A percentile compares a stretch with the other conserved stretches of the same genome.
Conservation (phyloP, 2,329 filamentous ascomycete genomes). For the Knoxdaviesia capensis region DNA sequence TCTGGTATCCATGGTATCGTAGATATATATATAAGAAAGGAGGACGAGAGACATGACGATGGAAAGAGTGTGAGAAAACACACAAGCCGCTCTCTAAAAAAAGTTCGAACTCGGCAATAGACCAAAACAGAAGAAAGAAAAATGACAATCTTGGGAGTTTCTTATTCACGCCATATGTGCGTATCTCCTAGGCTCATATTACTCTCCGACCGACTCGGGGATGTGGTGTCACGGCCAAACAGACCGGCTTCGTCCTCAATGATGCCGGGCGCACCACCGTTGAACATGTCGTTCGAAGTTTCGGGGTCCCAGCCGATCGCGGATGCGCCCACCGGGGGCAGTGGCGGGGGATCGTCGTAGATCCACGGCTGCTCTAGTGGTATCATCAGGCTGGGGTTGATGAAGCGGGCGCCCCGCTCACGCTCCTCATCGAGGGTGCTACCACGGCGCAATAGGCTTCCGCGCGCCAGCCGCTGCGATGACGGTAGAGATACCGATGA, state of each 20-base stretch:
- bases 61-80: background rate
- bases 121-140: background rate
- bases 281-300: too few relatives aligned
- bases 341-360: constrained; percentile 31
- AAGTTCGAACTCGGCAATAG: background rate
- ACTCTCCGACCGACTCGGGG: constrained; percentile 18
- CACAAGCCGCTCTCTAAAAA: background rate
- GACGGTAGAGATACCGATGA: background rate
- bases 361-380: constrained; percentile 58
- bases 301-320: too few relatives aligned
- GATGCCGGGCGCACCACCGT: background rate
- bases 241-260: constrained; percentile 1
- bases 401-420: constrained; percentile 49
- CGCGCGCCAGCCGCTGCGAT: constrained; percentile 8
- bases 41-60: background rate
- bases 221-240: constrained; percentile 1
- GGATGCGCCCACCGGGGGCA: too few relatives aligned
- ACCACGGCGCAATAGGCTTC: constrained; percentile 26
- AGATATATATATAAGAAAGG: background rate
- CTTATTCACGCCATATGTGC: constrained; percentile 23
- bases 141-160: background rate
- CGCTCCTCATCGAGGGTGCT: constrained; percentile 54
- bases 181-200: constrained; percentile 27
- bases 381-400: constrained; percentile 54
- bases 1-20: too few relatives aligned